phyloP scores from a whole-genome alignment of 345 rosid species.

The Heritiera fomes region DNA sequence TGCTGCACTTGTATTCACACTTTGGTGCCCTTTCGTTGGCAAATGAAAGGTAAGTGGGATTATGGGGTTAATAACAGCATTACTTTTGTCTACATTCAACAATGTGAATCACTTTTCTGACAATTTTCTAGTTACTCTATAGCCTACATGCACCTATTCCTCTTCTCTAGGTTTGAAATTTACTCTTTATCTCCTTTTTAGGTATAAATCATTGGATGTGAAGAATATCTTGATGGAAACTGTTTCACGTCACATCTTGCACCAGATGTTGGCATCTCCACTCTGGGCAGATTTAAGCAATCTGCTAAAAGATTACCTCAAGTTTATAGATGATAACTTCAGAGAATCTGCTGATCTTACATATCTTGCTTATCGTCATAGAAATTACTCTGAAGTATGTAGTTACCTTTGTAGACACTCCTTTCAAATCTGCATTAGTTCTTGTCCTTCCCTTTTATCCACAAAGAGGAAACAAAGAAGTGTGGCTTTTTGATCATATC shows the following conservation, averaged over 20 bases:
- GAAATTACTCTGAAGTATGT: constrained; percentile 93
- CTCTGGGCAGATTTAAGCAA: constrained; percentile 71
- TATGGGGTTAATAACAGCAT: background rate
- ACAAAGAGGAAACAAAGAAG: background rate
- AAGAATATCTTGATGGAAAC: constrained; percentile 97
- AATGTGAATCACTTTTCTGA: background rate
- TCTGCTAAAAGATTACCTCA: constrained; percentile 84
- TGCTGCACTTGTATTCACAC: constrained; percentile 88
- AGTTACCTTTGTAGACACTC: constrained; percentile 5
- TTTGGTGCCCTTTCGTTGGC: constrained; percentile 75
- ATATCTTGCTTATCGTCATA: constrained; percentile 92
- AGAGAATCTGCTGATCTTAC: constrained; percentile 98
- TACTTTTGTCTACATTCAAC: background rate
- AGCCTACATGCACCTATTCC: background rate
- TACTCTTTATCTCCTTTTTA: constrained; percentile 25
- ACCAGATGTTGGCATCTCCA: constrained; percentile 82
- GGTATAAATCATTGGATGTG: constrained; percentile 95
- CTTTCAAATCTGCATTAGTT: background rate
- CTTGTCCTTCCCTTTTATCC: background rate
- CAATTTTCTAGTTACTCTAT: background rate
- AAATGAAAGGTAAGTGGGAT: constrained; percentile 62
- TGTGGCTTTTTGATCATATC: background rate
- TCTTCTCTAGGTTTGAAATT: constrained; percentile 18
- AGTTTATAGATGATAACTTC: constrained; percentile 97
- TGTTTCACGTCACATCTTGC: constrained; percentile 78